A percentile compares a stretch with the other conserved stretches of the same genome.
phyloP scores from a whole-genome alignment of 2,329 filamentous ascomycete species.

The Xylariales sp. region DNA sequence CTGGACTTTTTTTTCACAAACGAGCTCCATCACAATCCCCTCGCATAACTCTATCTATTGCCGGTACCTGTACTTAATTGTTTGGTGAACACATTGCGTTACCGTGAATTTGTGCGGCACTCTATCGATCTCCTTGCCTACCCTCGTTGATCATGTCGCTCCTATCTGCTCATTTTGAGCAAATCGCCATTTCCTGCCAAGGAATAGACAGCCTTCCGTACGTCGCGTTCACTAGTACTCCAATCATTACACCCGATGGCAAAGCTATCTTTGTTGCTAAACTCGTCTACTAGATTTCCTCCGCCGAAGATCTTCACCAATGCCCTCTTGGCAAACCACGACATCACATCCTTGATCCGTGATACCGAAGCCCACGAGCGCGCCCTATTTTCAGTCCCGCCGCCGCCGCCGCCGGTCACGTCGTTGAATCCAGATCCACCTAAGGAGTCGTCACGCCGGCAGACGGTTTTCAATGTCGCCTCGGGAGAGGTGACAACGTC shows the following conservation, averaged over 20 bases:
- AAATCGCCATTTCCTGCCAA: slow-evolving; percentile 71
- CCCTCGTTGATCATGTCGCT: slow-evolving; percentile 63
- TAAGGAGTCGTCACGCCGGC: slow-evolving; percentile 42
- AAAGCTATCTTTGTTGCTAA: no score
- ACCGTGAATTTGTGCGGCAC: not conserved
- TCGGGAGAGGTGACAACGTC: slow-evolving; percentile 57
- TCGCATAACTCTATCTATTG: no score
- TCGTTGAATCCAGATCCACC: slow-evolving; percentile 43
- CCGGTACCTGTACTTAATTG: no score
- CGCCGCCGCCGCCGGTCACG: slow-evolving; percentile 49
- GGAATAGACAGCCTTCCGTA: slow-evolving; percentile 73
- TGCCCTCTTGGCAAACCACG: slow-evolving; percentile 78
- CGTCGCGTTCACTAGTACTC: slow-evolving; percentile 26
- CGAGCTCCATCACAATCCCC: no score
- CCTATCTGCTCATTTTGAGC: slow-evolving; percentile 67
- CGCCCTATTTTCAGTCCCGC: slow-evolving; percentile 88
- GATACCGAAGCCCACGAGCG: slow-evolving; percentile 94
- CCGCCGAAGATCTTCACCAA: slow-evolving; percentile 94
- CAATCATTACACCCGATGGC: no score
- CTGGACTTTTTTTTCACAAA: no score
- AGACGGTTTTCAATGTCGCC: slow-evolving; percentile 63
- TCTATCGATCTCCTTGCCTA: no score
- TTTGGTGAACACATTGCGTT: no score
- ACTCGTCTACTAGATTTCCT: slow-evolving; percentile 85
- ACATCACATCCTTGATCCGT: slow-evolving; percentile 91